Percentiles rank a stretch among this genome's conserved stretches.
Conservation (phyloP, 352 stramenopile species). For the Phytophthora meadii region DNA sequence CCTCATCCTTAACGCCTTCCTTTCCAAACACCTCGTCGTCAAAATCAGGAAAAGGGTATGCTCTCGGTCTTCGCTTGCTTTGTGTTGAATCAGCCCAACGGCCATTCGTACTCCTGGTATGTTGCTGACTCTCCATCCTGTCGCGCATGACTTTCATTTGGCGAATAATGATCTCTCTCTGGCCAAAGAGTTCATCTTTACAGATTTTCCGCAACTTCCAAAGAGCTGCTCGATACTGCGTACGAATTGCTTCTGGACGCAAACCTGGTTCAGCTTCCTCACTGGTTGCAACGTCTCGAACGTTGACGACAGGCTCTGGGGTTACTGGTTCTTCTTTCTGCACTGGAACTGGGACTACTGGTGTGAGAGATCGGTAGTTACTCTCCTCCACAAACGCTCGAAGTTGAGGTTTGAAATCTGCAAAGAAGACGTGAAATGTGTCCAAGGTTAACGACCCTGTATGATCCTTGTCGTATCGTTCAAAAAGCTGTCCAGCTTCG, state of each 20-base stretch:
- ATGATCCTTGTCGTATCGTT: slow-evolving; percentile 76
- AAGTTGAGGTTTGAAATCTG: slow-evolving; percentile 75
- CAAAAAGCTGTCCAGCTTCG: slow-evolving; percentile 85
- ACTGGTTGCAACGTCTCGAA: slow-evolving; percentile 8
- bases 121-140: slow-evolving; percentile 32
- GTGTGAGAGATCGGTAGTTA: slow-evolving; percentile 34
- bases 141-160: slow-evolving; percentile 40
- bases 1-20: slow-evolving; percentile 2
- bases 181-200: slow-evolving; percentile 58
- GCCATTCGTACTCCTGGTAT: slow-evolving; percentile 1
- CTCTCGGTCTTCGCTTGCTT: slow-evolving; percentile 13
- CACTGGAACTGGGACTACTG: slow-evolving; percentile 11
- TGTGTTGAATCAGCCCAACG: not conserved
- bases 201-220: slow-evolving; percentile 71
- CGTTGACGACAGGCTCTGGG: not conserved
- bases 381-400: slow-evolving; percentile 71
- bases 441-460: slow-evolving; percentile 65
- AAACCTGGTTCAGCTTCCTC: slow-evolving; percentile 1
- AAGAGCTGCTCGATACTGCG: slow-evolving; percentile 50
- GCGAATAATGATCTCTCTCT: slow-evolving; percentile 50
- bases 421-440: slow-evolving; percentile 76
- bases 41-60: slow-evolving; percentile 15
- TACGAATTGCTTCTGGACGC: slow-evolving; percentile 24
- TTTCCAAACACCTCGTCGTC: slow-evolving; percentile 18
- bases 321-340: slow-evolving; percentile 24